A percentile compares a stretch with the other conserved stretches of the same genome.
Conservation (phyloP, 2,329 filamentous ascomycete genomes). For the Colletotrichum lentis region DNA sequence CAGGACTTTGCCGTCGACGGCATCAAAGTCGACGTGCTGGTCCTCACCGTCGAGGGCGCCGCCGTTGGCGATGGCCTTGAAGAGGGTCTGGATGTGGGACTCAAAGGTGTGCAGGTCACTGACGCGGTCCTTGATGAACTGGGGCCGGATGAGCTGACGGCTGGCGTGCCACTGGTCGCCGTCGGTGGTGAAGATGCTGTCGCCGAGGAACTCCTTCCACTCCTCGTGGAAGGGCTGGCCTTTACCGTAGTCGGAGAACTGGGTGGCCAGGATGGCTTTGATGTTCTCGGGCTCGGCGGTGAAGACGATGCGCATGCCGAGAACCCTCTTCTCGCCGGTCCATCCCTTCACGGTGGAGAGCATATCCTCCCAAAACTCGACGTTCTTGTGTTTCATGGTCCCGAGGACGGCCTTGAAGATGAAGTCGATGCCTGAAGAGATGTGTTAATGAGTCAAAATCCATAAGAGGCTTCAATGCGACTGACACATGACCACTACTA, state of each 20-base stretch:
- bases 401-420: constrained; percentile 64
- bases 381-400: constrained; percentile 62
- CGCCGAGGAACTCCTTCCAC: constrained; percentile 78
- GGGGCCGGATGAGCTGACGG: constrained; percentile 82
- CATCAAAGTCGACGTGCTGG: constrained; percentile 69
- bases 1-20: constrained; percentile 68
- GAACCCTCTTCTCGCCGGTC: constrained; percentile 67
- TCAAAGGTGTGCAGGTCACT: constrained; percentile 85
- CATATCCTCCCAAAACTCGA: constrained; percentile 67
- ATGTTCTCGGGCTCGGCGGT: constrained; percentile 89
- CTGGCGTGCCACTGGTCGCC: constrained; percentile 80
- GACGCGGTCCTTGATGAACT: constrained; percentile 86
- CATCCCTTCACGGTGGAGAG: constrained; percentile 57
- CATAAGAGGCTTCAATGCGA: background rate
- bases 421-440: constrained; percentile 66
- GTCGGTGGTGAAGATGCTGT: constrained; percentile 83
- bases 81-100: constrained; percentile 76
- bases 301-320: constrained; percentile 70
- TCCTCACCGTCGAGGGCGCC: constrained; percentile 65
- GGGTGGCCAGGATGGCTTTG: constrained; percentile 87
- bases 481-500: too few relatives aligned
- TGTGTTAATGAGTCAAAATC: constrained; percentile 9
- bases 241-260: constrained; percentile 86
- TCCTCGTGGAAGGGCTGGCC: constrained; percentile 77
- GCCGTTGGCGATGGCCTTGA: constrained; percentile 70